Evolutionary conservation across 345 rosid genomes (phyloP).

Genomic region (Bruguiera parviflora): DNA sequence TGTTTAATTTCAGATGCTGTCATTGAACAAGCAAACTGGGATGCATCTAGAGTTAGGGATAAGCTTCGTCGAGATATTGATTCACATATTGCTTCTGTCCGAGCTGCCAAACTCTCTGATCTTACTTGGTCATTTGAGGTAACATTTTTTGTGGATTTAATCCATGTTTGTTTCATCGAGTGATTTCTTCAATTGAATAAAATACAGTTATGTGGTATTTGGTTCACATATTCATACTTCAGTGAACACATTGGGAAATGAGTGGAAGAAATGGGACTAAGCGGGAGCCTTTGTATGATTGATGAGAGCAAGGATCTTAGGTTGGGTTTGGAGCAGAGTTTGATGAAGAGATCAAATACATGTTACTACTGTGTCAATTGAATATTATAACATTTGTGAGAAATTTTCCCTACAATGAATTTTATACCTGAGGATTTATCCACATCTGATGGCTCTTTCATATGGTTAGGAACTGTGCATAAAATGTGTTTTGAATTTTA

Average conservation of each 20-base stretch:
- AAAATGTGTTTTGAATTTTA: not conserved
- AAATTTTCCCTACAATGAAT: too few species aligned
- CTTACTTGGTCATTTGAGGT: conserved; percentile 76
- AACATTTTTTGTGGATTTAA: conserved; percentile 7
- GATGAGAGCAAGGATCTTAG: not conserved
- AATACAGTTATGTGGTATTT: not conserved
- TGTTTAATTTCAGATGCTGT: conserved; percentile 55
- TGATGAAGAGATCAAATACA: not conserved
- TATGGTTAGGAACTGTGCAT: not conserved
- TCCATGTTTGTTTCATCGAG: not conserved
- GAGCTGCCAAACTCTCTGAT: conserved; percentile 74
- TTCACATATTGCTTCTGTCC: conserved; percentile 74
- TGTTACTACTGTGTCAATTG: too few species aligned
- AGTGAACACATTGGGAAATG: not conserved
- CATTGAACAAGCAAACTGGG: conserved; percentile 91
- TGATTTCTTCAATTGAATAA: not conserved
- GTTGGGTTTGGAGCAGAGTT: conserved; percentile 1
- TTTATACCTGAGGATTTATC: not conserved
- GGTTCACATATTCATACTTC: not conserved
- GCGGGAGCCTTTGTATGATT: not conserved
- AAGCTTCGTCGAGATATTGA: conserved; percentile 83
- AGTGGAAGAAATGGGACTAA: not conserved
- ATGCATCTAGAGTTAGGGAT: conserved; percentile 67
- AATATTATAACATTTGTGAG: too few species aligned
- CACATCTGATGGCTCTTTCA: not conserved